A percentile compares a stretch with the other conserved stretches of the same genome.
Conservation (phyloP, 78 protist genomes). For the Dictyostelium capitatum region DNA sequence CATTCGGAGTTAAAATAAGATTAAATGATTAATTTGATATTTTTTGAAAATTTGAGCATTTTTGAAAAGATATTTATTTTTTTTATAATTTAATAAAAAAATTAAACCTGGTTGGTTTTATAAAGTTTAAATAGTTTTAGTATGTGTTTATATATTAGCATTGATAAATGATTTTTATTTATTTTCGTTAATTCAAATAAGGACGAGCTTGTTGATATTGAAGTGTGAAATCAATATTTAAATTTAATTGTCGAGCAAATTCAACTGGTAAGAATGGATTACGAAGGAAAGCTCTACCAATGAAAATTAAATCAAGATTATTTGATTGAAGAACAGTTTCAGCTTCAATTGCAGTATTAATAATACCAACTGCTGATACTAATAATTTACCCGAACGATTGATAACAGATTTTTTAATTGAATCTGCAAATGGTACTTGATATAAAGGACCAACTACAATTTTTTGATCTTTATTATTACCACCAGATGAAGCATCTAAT, state of each 20-base stretch:
- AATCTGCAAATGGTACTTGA: conserved; percentile 44
- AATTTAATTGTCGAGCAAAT: conserved; percentile 19
- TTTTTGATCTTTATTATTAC: conserved; percentile 4
- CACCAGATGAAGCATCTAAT: conserved; percentile 49
- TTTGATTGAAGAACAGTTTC: neutral
- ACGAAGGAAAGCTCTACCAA: conserved; percentile 50
- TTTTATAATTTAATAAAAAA: too few species aligned
- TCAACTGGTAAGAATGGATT: conserved; percentile 33
- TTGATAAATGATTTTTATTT: too few species aligned
- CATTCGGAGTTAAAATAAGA: too few species aligned
- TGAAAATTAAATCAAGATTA: conserved; percentile 17
- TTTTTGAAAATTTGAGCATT: too few species aligned
- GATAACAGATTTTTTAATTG: neutral
- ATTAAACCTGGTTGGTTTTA: too few species aligned
- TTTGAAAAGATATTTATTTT: too few species aligned
- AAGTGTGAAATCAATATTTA: conserved; percentile 12
- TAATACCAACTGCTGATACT: conserved; percentile 14
- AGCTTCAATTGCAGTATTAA: conserved; percentile 7
- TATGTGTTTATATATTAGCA: too few species aligned
- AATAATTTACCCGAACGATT: neutral
- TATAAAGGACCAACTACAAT: neutral
- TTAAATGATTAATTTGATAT: too few species aligned
- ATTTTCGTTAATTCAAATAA: too few species aligned
- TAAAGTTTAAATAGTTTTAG: too few species aligned
- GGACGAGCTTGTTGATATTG: conserved; percentile 24